Base-by-base conservation (phyloP, 257 asterid genomes). In the Solanum tacnaense region DNA sequence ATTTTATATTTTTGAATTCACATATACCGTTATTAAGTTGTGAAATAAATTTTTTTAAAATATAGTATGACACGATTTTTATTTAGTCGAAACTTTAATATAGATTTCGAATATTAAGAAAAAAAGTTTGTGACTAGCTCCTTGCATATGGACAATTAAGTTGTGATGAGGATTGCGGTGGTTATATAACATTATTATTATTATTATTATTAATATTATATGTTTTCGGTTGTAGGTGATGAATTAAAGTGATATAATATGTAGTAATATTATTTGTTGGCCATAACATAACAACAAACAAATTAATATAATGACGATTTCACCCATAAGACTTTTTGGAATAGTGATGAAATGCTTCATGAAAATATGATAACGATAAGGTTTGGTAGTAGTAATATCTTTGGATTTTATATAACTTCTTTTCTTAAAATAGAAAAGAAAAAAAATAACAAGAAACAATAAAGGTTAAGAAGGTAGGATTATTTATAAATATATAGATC, bases 11-110 rank as follows among this genome's bases (percentile, higher is more conserved):
- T 3, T 8, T 58, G 25, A 8, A 21, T 58, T 58, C 13, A 20
- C 5, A 58, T 58, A 7, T 8, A 20, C 2, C 0, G 13, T 20
- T 7, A 56, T 20, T 56, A 20, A 56, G 5, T 15, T 49, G 58
- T 15, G 3, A 49, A 49, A 13, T 13, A 15, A 49, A 49, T 13
- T 0, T 5, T 13, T 1, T 0, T 1, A 2, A 0, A 1, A 15
- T 15, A 13, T 49, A 49, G 0, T 0, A 13, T 0, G 2, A 44
- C 52, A 12, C 0, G 0, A 44, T 0, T 12, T 4, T 44, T 0
- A 44, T 44, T 4, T 44, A 4, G 0, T 44, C 1, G 0, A 44
- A 44, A 44, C 6, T 44, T 44, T 4, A 44, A 0, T 4, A 0
- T 12, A 12, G 2, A 44, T 12, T 1, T 12, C 5, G 2, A 44